Conservation (phyloP, 495 filamentous ascomycete genomes). For the Annulohypoxylon nitens region DNA sequence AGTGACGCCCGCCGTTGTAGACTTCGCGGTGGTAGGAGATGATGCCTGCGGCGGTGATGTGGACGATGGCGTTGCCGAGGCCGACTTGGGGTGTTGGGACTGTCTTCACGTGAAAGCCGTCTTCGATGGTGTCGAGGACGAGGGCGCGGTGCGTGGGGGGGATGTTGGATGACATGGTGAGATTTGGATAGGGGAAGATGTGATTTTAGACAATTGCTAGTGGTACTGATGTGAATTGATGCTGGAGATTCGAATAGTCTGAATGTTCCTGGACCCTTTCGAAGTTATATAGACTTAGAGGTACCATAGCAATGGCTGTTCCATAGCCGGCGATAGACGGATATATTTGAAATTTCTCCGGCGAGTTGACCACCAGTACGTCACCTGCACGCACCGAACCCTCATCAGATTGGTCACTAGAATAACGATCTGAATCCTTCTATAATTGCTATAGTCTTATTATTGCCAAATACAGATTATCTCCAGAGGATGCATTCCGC, state of each 20-base stretch:
- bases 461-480: too few species aligned
- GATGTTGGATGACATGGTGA: constrained; percentile 43
- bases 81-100: constrained; percentile 50
- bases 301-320: background rate
- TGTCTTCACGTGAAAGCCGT: constrained; percentile 47
- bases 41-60: constrained; percentile 46
- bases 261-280: background rate
- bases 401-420: background rate
- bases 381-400: background rate
- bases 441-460: too few species aligned
- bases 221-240: background rate
- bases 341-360: constrained; percentile 29
- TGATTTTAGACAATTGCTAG: background rate
- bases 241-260: background rate
- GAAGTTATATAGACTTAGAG: background rate
- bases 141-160: constrained; percentile 50
- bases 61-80: constrained; percentile 52
- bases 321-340: constrained; percentile 24
- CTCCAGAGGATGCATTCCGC: too few species aligned
- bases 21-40: constrained; percentile 52
- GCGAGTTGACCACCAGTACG: background rate
- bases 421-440: too few species aligned
- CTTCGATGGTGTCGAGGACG: constrained; percentile 41
- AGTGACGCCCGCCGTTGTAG: constrained; percentile 50
- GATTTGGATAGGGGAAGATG: background rate